Percentiles rank a stretch among this genome's conserved stretches.
Conservation (phyloP, 331 rosid species). For the Malus hybrid region DNA sequence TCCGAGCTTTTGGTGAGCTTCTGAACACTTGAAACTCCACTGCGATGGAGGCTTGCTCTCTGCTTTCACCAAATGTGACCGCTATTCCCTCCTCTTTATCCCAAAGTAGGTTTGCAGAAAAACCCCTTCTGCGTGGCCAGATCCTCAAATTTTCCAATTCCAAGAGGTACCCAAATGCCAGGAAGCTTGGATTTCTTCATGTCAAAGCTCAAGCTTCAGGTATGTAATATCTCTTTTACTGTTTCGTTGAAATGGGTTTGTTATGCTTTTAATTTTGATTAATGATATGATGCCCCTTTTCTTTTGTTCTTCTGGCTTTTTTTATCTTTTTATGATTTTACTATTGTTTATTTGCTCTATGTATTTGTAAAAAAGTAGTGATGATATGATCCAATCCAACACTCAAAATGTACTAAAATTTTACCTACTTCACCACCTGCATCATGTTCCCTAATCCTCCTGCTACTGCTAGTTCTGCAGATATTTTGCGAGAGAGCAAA, state of each 20-base stretch:
- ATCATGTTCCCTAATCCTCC: neutral
- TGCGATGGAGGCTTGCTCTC: slow-evolving; percentile 53
- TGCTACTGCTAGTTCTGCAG: too few species aligned
- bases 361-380: neutral
- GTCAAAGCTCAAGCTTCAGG: slow-evolving; percentile 67
- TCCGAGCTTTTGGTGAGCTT: neutral
- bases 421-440: neutral
- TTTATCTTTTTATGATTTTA: neutral
- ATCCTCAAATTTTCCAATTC: slow-evolving; percentile 34
- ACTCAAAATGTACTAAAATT: neutral
- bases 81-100: slow-evolving; percentile 44
- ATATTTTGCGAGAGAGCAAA: neutral
- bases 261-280: neutral
- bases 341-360: neutral
- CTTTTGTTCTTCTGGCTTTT: neutral
- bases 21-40: neutral
- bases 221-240: neutral
- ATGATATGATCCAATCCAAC: neutral
- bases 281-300: neutral
- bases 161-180: slow-evolving; percentile 20
- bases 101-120: slow-evolving; percentile 21
- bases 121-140: slow-evolving; percentile 26
- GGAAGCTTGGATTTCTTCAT: slow-evolving; percentile 21
- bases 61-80: slow-evolving; percentile 42
- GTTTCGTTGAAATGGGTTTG: neutral